Evolutionary conservation across 108 stramenopile genomes (phyloP).

Genomic region (Thalassiosira profunda): DNA sequence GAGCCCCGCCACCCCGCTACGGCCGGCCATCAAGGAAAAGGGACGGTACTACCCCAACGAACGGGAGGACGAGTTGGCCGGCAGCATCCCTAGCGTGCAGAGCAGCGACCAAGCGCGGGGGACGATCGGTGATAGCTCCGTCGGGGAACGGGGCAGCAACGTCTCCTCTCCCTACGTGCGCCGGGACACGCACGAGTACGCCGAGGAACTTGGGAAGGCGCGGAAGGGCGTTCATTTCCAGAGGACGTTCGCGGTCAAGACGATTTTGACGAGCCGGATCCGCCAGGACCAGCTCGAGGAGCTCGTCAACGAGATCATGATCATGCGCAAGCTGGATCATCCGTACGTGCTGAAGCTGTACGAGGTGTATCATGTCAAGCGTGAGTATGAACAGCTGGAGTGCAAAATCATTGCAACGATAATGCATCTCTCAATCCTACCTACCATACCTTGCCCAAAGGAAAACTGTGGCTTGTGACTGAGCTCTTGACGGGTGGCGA

Average conservation of each 20-base stretch:
- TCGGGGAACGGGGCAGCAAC: neutral
- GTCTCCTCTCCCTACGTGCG: too few species aligned
- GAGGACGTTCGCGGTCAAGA: slow-evolving; percentile 56
- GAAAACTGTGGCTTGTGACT: slow-evolving; percentile 75
- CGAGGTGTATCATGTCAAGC: slow-evolving; percentile 69
- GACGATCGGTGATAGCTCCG: too few species aligned
- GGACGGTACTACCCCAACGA: neutral
- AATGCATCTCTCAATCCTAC: neutral
- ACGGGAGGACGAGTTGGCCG: too few species aligned
- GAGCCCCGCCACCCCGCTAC: neutral
- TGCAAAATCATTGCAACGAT: slow-evolving; percentile 38
- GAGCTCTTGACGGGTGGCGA: slow-evolving; percentile 78
- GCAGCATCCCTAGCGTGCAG: too few species aligned
- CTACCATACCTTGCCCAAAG: slow-evolving; percentile 5
- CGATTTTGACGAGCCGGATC: slow-evolving; percentile 52
- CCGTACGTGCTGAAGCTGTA: slow-evolving; percentile 84
- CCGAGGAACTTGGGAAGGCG: too few species aligned
- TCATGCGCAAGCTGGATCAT: slow-evolving; percentile 70
- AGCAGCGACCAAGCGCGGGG: neutral
- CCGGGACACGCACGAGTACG: too few species aligned
- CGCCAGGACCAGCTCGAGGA: slow-evolving; percentile 48
- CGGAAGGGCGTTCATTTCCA: slow-evolving; percentile 54
- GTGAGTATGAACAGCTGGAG: too few species aligned
- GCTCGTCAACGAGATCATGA: slow-evolving; percentile 56
- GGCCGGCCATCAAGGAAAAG: neutral